A percentile compares a stretch with the other conserved stretches of the same genome.
Evolutionary conservation across 2,329 filamentous ascomycete genomes (phyloP).

Genomic region (Raffaelea arxii): DNA sequence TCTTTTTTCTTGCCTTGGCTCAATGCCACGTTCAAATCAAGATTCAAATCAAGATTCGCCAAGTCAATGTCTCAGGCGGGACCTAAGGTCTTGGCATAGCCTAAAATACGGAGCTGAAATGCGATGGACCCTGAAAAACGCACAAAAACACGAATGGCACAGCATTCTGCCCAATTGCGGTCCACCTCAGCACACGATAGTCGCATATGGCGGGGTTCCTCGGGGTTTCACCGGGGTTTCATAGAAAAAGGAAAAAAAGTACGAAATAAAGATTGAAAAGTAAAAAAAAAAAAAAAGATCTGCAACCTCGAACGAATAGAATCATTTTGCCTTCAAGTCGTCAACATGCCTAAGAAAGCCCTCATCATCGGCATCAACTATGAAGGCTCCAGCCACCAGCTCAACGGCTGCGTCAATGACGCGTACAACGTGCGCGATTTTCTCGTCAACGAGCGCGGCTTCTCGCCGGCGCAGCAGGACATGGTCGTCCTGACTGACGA

Average conservation of each 20-base stretch:
- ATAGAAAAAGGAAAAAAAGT: no score
- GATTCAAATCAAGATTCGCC: no score
- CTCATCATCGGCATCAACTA: slow-evolving; percentile 48
- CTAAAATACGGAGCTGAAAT: background rate
- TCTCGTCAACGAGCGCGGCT: slow-evolving; percentile 26
- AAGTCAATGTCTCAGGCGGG: no score
- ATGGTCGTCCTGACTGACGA: slow-evolving; percentile 27
- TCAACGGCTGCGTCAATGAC: slow-evolving; percentile 43
- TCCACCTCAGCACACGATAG: no score
- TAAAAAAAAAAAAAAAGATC: background rate
- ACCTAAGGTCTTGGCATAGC: background rate
- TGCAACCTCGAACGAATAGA: background rate
- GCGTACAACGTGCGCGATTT: slow-evolving; percentile 25
- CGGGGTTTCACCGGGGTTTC: no score
- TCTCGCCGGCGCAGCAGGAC: slow-evolving; percentile 20
- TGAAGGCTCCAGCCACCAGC: slow-evolving; percentile 44
- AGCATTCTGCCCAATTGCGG: no score
- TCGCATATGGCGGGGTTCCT: no score
- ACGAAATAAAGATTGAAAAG: background rate
- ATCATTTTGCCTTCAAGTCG: no score
- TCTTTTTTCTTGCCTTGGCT: no score
- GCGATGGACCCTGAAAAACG: no score
- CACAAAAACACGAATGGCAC: no score
- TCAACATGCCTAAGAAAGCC: slow-evolving; percentile 20
- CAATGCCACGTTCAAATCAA: no score